A percentile compares a stretch with the other conserved stretches of the same genome.
Conservation (phyloP, 2,329 filamentous ascomycete genomes). For the Trichophyton equinum region DNA sequence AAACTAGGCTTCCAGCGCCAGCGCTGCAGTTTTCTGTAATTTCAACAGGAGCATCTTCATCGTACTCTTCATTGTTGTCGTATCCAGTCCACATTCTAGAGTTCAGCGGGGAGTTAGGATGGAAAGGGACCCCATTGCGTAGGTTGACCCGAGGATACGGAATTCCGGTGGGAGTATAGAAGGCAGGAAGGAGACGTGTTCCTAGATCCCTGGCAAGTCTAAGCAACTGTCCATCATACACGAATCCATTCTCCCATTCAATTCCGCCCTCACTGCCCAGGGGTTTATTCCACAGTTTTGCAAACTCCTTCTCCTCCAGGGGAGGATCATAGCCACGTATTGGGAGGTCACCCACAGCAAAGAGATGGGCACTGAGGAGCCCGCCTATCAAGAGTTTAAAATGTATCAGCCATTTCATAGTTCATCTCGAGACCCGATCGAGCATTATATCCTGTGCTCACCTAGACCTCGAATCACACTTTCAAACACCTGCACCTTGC, state of each 20-base stretch:
- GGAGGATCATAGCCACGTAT: conserved; percentile 62
- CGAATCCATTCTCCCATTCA: conserved; percentile 61
- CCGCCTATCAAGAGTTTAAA: conserved; percentile 49
- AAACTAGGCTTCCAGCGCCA: conserved; percentile 84
- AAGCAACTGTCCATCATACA: conserved; percentile 80
- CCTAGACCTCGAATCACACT: conserved; percentile 75
- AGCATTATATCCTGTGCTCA: conserved; percentile 14
- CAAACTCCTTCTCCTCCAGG: conserved; percentile 25
- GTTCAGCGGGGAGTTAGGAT: conserved; percentile 71
- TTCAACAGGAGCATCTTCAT: conserved; percentile 41
- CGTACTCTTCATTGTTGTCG: conserved; percentile 10
- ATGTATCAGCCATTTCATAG: neutral
- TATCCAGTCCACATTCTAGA: conserved; percentile 15
- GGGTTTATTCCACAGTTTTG: conserved; percentile 31
- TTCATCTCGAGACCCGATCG: neutral
- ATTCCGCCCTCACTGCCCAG: conserved; percentile 34
- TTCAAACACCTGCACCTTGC: conserved; percentile 97
- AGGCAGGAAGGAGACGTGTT: conserved; percentile 74
- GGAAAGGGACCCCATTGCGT: conserved; percentile 81
- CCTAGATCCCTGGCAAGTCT: conserved; percentile 80
- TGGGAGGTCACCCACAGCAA: conserved; percentile 79
- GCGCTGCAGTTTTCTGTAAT: conserved; percentile 95
- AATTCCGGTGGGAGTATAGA: conserved; percentile 79
- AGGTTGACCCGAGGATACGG: conserved; percentile 93
- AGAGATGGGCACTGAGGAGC: conserved; percentile 81